Conservation (phyloP, 768 basidiomycete genomes). For the Rhodotorula sphaerocarpa region DNA sequence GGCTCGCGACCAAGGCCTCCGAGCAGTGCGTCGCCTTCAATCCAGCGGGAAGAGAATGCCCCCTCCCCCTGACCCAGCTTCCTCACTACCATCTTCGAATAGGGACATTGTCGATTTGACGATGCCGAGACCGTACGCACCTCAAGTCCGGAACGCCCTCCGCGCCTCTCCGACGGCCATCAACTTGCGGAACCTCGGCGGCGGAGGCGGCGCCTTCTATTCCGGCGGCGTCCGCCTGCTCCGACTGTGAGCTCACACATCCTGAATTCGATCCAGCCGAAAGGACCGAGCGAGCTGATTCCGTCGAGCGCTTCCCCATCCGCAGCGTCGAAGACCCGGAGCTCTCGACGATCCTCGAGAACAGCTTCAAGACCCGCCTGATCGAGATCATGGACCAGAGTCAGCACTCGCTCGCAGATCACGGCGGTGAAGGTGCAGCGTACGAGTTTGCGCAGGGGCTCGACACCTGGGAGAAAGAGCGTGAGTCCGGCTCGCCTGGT, state of each 20-base stretch:
- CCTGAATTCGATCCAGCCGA: not conserved
- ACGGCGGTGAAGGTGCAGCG: constrained; percentile 34
- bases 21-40: constrained; percentile 15
- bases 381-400: constrained; percentile 39
- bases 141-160: constrained; percentile 37
- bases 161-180: constrained; percentile 35
- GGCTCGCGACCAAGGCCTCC: constrained; percentile 36
- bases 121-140: constrained; percentile 35
- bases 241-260: constrained; percentile 17
- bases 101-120: constrained; percentile 36
- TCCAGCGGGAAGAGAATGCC: not conserved
- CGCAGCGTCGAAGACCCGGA: constrained; percentile 32
- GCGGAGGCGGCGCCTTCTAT: constrained; percentile 38
- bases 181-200: constrained; percentile 39
- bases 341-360: constrained; percentile 29
- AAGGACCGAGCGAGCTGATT: no score
- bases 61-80: not conserved
- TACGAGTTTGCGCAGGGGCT: constrained; percentile 38
- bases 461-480: constrained; percentile 40
- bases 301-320: not conserved
- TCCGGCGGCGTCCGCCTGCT: constrained; percentile 34
- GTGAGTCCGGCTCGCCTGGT: constrained; percentile 24
- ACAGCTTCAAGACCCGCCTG: constrained; percentile 32
- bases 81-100: no score
- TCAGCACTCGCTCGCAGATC: constrained; percentile 36